Evolutionary conservation across 495 filamentous ascomycete genomes (phyloP).

Genomic region (Bombardia bombarda): DNA sequence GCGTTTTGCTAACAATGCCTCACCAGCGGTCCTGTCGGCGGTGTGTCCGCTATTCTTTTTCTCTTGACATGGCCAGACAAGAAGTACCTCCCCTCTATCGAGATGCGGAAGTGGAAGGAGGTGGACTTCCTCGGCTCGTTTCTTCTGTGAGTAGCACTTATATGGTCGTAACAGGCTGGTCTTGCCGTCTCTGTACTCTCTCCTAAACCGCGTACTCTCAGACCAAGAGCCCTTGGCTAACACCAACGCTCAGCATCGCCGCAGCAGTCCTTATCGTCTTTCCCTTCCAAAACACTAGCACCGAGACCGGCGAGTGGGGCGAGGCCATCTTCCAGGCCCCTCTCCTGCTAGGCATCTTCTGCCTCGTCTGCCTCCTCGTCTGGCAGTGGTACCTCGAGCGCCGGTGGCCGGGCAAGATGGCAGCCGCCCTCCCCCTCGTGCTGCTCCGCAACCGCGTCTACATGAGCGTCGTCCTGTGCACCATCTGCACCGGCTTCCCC

Average conservation of each 20-base stretch:
- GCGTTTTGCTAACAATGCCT: slow-evolving; percentile 1
- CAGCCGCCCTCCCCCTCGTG: slow-evolving; percentile 18
- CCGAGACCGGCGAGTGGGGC: slow-evolving; percentile 29
- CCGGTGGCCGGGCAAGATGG: slow-evolving; percentile 10
- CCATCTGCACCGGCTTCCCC: slow-evolving; percentile 46
- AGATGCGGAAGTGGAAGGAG: slow-evolving; percentile 33
- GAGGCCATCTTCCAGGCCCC: slow-evolving; percentile 36
- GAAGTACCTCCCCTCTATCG: slow-evolving; percentile 21
- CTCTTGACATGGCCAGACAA: slow-evolving; percentile 36
- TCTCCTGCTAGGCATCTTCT: slow-evolving; percentile 30
- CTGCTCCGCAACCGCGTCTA: slow-evolving; percentile 23
- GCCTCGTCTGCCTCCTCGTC: slow-evolving; percentile 32
- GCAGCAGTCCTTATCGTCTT: slow-evolving; percentile 51
- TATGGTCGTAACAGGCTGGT: neutral
- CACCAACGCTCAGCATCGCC: slow-evolving; percentile 25
- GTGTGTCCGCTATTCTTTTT: slow-evolving; percentile 38
- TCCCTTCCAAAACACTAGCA: slow-evolving; percentile 48
- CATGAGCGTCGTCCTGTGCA: slow-evolving; percentile 29
- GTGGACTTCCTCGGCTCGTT: slow-evolving; percentile 49
- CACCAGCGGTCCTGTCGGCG: slow-evolving; percentile 40
- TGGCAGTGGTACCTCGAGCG: slow-evolving; percentile 32
- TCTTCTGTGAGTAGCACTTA: slow-evolving; percentile 33
- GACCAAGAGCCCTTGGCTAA: neutral
- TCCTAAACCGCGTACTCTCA: too few relatives aligned
- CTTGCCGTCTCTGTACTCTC: neutral